phyloP scores from a whole-genome alignment of 352 stramenopile genomes.

The Aphanomyces astaci region DNA sequence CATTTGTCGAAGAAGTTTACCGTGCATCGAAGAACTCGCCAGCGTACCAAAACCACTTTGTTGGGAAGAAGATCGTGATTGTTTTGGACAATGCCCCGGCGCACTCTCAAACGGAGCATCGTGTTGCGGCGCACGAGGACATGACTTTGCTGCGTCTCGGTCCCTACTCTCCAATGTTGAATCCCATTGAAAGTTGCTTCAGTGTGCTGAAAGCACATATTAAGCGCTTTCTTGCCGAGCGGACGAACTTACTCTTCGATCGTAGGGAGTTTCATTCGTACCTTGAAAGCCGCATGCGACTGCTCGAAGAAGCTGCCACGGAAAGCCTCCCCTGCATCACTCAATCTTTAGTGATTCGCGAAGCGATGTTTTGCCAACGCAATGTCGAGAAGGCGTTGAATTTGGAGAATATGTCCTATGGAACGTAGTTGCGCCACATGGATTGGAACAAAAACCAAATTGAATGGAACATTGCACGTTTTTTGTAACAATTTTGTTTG shows the following conservation, averaged over 20 bases:
- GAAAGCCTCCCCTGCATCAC: background rate
- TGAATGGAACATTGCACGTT: background rate
- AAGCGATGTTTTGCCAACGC: background rate
- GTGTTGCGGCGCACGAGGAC: background rate
- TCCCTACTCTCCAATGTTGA: conserved; percentile 26
- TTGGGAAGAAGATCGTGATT: conserved; percentile 26
- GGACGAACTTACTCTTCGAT: background rate
- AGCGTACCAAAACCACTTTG: background rate
- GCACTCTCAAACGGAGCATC: conserved; percentile 16
- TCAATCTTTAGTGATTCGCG: background rate
- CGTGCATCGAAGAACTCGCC: background rate
- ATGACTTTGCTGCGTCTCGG: conserved; percentile 23
- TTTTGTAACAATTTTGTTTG: background rate
- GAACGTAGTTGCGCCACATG: background rate
- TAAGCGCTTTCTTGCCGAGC: background rate
- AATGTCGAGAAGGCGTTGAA: background rate
- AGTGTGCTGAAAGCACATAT: background rate
- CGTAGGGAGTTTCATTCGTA: background rate
- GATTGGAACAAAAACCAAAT: background rate
- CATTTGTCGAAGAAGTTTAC: conserved; percentile 22
- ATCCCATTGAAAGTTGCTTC: conserved; percentile 26
- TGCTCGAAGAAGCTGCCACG: background rate
- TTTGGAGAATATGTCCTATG: background rate
- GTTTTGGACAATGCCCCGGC: conserved; percentile 27
- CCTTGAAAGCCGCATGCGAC: background rate